Evolutionary conservation across 768 basidiomycete species (phyloP).

Genomic region (Hypholoma sublateritium): DNA sequence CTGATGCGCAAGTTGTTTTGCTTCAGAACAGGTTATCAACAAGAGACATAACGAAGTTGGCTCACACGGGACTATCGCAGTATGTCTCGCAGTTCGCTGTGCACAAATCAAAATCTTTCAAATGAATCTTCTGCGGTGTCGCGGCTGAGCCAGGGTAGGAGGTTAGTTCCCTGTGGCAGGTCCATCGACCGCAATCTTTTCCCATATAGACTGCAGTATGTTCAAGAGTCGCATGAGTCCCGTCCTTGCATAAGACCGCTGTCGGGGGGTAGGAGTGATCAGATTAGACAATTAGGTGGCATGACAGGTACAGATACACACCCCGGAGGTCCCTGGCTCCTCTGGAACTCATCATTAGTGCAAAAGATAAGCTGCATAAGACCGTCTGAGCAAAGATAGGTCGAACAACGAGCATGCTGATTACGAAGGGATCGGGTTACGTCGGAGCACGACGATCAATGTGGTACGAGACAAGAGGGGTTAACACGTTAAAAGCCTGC

Average conservation of each 20-base stretch:
- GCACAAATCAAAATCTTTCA: constrained; percentile 12
- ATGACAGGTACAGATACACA: neutral
- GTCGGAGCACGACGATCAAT: neutral
- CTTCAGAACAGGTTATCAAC: neutral
- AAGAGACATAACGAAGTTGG: neutral
- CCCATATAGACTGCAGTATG: constrained; percentile 7
- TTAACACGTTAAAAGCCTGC: neutral
- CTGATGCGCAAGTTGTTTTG: neutral
- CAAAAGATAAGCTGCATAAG: neutral
- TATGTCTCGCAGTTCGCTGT: constrained; percentile 10
- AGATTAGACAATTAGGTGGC: neutral
- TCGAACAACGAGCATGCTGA: constrained; percentile 1
- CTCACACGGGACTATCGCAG: constrained; percentile 11
- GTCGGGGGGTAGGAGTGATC: neutral
- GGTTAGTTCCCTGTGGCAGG: neutral
- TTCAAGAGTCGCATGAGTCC: neutral
- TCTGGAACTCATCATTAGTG: neutral
- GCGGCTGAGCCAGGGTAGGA: neutral
- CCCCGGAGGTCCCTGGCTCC: neutral
- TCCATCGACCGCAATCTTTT: constrained; percentile 7
- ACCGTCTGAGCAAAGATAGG: neutral
- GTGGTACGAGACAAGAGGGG: neutral
- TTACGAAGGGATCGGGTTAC: neutral
- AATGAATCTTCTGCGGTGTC: neutral
- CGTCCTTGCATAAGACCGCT: constrained; percentile 4